These are phyloP conservation scores for Cercophora scortea DNA, from an alignment of 495 filamentous ascomycete genomes.

Conservation along the genomic window DNA sequence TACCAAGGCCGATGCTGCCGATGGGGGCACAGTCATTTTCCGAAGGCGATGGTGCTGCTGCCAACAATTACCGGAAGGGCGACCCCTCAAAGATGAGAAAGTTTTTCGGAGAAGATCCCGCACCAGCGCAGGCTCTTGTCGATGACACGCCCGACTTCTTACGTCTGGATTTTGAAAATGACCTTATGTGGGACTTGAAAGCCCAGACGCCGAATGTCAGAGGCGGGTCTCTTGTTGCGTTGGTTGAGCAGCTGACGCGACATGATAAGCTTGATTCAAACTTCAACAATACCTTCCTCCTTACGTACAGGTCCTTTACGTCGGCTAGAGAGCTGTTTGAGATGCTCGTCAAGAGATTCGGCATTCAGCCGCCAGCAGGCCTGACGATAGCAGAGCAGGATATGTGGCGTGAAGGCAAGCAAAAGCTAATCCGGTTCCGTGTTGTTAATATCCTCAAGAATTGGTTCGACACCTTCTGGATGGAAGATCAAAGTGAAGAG, in stretches of 20 bases:
- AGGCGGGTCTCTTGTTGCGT: slow-evolving; percentile 77
- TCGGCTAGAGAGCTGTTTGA: slow-evolving; percentile 86
- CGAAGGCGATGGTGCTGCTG: slow-evolving; percentile 49
- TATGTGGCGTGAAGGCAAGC: slow-evolving; percentile 86
- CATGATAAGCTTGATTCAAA: slow-evolving; percentile 93
- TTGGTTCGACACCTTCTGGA: slow-evolving; percentile 98
- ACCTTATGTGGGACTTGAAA: slow-evolving; percentile 85
- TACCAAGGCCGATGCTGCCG: slow-evolving; percentile 27
- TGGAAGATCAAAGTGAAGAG: slow-evolving; percentile 81
- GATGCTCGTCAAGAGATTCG: slow-evolving; percentile 82
- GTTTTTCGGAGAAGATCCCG: slow-evolving; percentile 77
- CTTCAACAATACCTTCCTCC: slow-evolving; percentile 95
- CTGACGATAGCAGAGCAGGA: slow-evolving; percentile 69
- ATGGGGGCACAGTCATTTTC: slow-evolving; percentile 58
- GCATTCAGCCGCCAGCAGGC: slow-evolving; percentile 84
- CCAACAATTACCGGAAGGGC: slow-evolving; percentile 53
- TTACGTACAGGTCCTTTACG: slow-evolving; percentile 95
- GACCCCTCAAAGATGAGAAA: slow-evolving; percentile 76
- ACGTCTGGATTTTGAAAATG: slow-evolving; percentile 80
- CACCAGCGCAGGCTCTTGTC: slow-evolving; percentile 44
- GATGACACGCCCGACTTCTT: slow-evolving; percentile 81
- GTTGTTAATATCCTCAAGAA: slow-evolving; percentile 96
- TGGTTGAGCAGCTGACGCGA: slow-evolving; percentile 94
- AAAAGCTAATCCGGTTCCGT: slow-evolving; percentile 88
- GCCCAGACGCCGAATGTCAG: slow-evolving; percentile 61